Base-by-base conservation (phyloP, 495 filamentous ascomycete species). In the Penicillium subrubescens region DNA sequence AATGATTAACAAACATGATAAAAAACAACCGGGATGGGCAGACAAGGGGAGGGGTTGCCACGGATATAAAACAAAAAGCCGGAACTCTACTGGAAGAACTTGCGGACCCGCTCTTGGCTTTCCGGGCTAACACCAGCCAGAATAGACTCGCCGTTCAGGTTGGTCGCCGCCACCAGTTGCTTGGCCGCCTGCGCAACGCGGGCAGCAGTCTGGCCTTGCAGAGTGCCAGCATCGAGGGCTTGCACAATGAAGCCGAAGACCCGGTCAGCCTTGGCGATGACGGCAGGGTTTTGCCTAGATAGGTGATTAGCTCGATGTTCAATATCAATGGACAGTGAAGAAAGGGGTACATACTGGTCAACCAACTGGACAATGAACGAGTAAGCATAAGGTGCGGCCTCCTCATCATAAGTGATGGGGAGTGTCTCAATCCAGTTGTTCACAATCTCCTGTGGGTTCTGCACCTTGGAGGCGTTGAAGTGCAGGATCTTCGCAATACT, bases 361-460 rank as follows among this genome's bases (percentile, higher is more conserved):
- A 99, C 97, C 61, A 99, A 77, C 70, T 96, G 88, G 3, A 90
- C 88, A 57, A 99, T 83, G 76, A 96, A 99, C 8, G 88, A 88
- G 75, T 99, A 99, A 0, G 94, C 94, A 73, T 96, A 98, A 33
- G 96, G 95, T 4, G 96, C 96, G 3, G 95, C 96, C 79, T 98
- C 96, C 75, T 98, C 96, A 67, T 99, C 96, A 72, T 96, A 96
- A 5, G 89, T 88, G 50, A 99, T 89, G 1, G 96, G 96, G 29
- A 99, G 79, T 1, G 92, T 97, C 25, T 91, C 87, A 29, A 99
- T 80, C 96, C 96, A 99, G 73, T 87, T 88, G 35, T 77, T 75
- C 31, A 91, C 86, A 34, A 97, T 82, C 33, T 90, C 83, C 69
- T 93, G 88, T 23, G 87, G 78, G 71, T 93, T 89, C 44, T 77